Evolutionary conservation across 208 protist species (phyloP).

Genomic region (Acanthamoeba healyi): DNA sequence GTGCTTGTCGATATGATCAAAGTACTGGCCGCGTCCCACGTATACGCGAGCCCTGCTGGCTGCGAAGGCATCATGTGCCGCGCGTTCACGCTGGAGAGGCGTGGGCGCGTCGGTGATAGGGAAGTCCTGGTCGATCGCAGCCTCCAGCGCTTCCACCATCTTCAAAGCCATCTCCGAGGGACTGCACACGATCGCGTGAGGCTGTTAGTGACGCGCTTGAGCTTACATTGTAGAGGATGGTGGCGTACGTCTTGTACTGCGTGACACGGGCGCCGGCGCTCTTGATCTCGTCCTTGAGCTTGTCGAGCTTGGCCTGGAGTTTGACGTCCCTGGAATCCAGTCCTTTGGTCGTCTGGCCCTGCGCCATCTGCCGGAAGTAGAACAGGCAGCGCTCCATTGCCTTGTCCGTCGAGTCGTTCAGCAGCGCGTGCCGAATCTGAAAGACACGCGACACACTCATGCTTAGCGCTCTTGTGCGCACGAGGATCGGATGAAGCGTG

Average conservation of each 20-base stretch:
- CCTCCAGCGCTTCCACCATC: conserved; percentile 12
- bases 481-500: too few relatives aligned
- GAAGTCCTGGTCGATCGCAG: conserved; percentile 59
- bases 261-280: background rate
- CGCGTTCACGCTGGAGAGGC: conserved; percentile 32
- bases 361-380: conserved; percentile 17
- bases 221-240: too few relatives aligned
- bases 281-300: background rate
- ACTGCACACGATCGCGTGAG: background rate
- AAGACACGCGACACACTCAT: too few relatives aligned
- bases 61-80: conserved; percentile 61
- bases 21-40: conserved; percentile 57
- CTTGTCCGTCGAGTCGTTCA: conserved; percentile 1
- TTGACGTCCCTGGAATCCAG: background rate
- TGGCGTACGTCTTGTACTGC: background rate
- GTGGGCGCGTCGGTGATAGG: conserved; percentile 30
- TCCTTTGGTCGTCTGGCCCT: background rate
- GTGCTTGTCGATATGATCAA: background rate
- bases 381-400: conserved; percentile 16
- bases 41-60: conserved; percentile 49
- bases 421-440: conserved; percentile 50
- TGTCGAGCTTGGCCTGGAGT: background rate
- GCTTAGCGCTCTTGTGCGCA: too few relatives aligned
- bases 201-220: background rate
- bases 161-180: conserved; percentile 6